Evolutionary conservation across 2,329 filamentous ascomycete genomes (phyloP).

Genomic region (Trichoderma guizhouense): DNA sequence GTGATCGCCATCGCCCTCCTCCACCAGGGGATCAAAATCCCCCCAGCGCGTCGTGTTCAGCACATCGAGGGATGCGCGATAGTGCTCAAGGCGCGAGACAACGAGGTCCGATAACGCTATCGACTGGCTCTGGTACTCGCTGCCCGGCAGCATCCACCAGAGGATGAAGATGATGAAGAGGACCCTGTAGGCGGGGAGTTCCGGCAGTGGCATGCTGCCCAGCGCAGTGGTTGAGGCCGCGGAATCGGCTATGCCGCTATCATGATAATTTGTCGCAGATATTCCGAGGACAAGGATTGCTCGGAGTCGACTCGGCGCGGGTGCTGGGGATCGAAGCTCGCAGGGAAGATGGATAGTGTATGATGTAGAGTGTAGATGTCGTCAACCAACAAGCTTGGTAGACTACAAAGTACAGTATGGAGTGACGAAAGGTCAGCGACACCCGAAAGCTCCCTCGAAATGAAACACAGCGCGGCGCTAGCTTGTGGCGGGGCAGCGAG

Average conservation of each 20-base stretch:
- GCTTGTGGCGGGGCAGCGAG: not conserved
- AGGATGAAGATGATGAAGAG: slow-evolving; percentile 36
- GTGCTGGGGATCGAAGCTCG: not conserved
- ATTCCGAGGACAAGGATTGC: not conserved
- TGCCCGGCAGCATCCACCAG: slow-evolving; percentile 39
- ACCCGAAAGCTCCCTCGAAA: not conserved
- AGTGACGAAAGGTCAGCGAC: slow-evolving; percentile 1
- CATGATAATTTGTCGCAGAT: slow-evolving; percentile 18
- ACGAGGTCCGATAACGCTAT: slow-evolving; percentile 36
- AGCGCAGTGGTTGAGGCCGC: slow-evolving; percentile 16
- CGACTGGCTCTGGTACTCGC: slow-evolving; percentile 34
- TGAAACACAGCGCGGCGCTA: not conserved
- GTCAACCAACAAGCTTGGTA: not conserved
- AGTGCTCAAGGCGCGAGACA: slow-evolving; percentile 47
- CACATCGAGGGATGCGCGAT: slow-evolving; percentile 49
- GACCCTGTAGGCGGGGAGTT: slow-evolving; percentile 37
- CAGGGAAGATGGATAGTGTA: not conserved
- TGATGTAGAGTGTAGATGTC: not conserved
- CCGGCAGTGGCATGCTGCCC: slow-evolving; percentile 45
- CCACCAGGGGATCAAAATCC: slow-evolving; percentile 51
- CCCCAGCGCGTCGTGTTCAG: slow-evolving; percentile 58
- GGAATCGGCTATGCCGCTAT: slow-evolving; percentile 13
- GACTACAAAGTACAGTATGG: not conserved
- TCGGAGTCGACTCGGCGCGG: not conserved
- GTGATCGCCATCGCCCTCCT: slow-evolving; percentile 19